Conservation (phyloP, 306 rosid genomes). For the Luffa acutangula region DNA sequence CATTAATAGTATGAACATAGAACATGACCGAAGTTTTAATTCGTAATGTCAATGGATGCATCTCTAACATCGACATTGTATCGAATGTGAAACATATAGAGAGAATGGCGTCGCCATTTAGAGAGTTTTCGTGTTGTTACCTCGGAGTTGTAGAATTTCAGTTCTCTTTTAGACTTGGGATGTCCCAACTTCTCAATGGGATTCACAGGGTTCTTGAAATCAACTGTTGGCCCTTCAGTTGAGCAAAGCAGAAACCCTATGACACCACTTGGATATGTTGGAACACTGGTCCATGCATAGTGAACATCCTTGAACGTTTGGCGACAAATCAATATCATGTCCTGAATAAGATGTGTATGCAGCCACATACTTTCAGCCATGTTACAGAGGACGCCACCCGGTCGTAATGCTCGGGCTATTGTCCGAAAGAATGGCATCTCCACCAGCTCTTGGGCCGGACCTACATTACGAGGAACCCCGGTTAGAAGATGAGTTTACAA, state of each 20-base stretch:
- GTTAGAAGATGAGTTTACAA: not conserved
- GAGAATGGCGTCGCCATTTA: not conserved
- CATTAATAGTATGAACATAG: not conserved
- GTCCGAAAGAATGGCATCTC: constrained; percentile 93
- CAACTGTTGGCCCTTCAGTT: constrained; percentile 77
- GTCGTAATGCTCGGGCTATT: constrained; percentile 81
- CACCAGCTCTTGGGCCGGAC: constrained; percentile 98
- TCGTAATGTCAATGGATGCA: not conserved
- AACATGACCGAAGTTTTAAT: not conserved
- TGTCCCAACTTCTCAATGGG: constrained; percentile 83
- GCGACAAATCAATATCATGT: constrained; percentile 60
- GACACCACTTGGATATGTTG: constrained; percentile 95
- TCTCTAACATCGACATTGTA: not conserved
- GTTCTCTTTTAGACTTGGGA: constrained; percentile 56
- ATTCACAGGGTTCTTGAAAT: constrained; percentile 71
- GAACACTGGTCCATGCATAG: constrained; percentile 95
- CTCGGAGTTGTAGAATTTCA: constrained; percentile 82
- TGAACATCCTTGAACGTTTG: constrained; percentile 74
- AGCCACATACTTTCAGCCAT: constrained; percentile 99
- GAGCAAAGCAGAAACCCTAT: constrained; percentile 88
- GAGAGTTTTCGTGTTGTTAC: constrained; percentile 19
- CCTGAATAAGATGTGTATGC: constrained; percentile 89
- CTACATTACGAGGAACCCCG: constrained; percentile 24
- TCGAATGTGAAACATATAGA: not conserved
- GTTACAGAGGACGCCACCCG: constrained; percentile 95